A percentile compares a stretch with the other conserved stretches of the same genome.
Evolutionary conservation across 2,329 filamentous ascomycete genomes (phyloP).

Genomic region (Ophiostoma sp.): DNA sequence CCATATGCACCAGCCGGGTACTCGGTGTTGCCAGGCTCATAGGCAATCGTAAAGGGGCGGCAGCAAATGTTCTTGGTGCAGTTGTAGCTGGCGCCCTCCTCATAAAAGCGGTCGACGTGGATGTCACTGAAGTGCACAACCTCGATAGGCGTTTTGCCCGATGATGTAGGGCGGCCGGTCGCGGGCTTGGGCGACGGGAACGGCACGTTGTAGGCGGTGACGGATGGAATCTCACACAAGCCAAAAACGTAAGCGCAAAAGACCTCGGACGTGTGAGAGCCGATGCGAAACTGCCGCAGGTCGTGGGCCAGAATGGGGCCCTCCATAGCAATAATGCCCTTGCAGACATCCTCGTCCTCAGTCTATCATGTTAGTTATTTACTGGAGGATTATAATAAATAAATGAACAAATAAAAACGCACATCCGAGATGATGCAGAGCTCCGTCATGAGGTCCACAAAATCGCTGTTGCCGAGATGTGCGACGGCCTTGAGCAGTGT

Average conservation of each 20-base stretch:
- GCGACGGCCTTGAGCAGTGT: constrained; percentile 1
- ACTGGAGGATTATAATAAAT: not conserved
- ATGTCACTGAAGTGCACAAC: not conserved
- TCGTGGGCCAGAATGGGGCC: not conserved
- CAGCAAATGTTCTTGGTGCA: not conserved
- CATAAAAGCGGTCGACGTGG: not conserved
- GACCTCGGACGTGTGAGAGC: not conserved
- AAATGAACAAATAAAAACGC: not conserved
- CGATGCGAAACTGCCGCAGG: constrained; percentile 9
- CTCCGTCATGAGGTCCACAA: constrained; percentile 5
- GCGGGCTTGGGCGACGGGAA: not conserved
- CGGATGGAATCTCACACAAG: not conserved
- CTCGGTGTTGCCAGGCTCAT: not conserved
- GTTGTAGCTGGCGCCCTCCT: constrained; percentile 1
- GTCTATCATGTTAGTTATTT: not conserved
- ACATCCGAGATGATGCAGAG: not conserved
- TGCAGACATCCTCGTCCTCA: not conserved
- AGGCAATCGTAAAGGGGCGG: not conserved
- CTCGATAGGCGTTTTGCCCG: not conserved
- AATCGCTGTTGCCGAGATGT: not conserved
- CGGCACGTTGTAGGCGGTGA: not conserved
- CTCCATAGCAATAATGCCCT: not conserved
- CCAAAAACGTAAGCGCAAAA: constrained; percentile 4
- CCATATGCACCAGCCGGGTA: constrained; percentile 1
- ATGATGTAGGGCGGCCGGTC: not conserved